Base-by-base conservation (phyloP, 1,139 yeast genomes). In the Hyphopichia pseudoburtonii region DNA sequence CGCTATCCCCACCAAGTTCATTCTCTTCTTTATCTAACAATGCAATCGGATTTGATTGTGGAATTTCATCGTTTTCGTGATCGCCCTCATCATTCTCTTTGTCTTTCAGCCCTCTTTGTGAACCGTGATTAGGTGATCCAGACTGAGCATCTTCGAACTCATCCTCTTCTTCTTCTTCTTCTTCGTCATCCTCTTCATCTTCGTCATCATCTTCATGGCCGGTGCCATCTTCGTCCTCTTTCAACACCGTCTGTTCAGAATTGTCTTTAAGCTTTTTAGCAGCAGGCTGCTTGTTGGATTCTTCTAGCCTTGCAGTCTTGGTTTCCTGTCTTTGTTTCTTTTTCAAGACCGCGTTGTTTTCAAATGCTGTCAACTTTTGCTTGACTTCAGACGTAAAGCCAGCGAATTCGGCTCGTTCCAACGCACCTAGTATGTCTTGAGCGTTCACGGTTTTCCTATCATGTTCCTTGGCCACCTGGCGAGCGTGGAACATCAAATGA, bases 381-480 rank as follows among this genome's bases (percentile, higher is more conserved):
- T 69, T 71, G 16, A 80, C 69, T 15, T 70, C 70, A 4, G 82
- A 81, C 3, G 73, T 51, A 52, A 80, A 80, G 1, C 80, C 75
- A 2, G 65, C 60, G 49, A 79, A 78, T 32, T 78, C 83, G 2
- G 81, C 69, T 25, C 58, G 60, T 37, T 79, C 82, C 38, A 85
- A 60, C 0, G 87, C 89, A 16, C 55, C 60, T 30, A 82, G 48
- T 10, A 85, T 66, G 56, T 85, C 94, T 45, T 80, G 86, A 3
- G 82, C 80, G 46, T 73, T 78, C 26, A 84, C 77, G 4, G 80
- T 78, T 52, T 79, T 81, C 40, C 88, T 69, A 34, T 72, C 76
- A 28, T 66, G 70, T 18, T 66, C 68, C 42, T 70, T 73, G 4
- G 86, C 73, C 3, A 70, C 50, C 41, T 68, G 73, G 38, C 84